These are phyloP conservation scores for Beverwykella pulmonaria DNA, from an alignment of 495 filamentous ascomycete genomes.

Conservation along the genomic window DNA sequence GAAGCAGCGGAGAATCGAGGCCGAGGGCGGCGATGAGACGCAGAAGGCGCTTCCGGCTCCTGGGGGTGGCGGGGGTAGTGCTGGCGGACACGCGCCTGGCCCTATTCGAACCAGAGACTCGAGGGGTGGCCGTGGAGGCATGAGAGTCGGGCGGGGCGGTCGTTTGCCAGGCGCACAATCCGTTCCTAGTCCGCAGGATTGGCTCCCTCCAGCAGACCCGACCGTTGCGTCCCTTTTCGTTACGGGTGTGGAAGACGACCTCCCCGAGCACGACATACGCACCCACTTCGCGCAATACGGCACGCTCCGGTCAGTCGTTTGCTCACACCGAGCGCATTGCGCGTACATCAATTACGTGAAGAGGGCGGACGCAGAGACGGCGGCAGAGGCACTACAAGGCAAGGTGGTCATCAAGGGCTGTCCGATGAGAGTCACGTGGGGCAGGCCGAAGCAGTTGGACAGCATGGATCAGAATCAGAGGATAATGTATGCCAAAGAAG, in stretches of 20 bases:
- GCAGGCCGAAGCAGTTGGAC: conserved; percentile 84
- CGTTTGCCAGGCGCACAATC: conserved; percentile 72
- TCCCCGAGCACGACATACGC: conserved; percentile 87
- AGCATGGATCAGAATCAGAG: conserved; percentile 84
- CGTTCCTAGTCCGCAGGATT: conserved; percentile 79
- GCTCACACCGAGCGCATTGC: conserved; percentile 94
- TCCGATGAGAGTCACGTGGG: conserved; percentile 88
- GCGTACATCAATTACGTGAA: conserved; percentile 93
- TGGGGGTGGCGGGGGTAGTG: conserved; percentile 30
- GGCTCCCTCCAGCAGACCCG: conserved; percentile 75
- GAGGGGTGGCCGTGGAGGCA: conserved; percentile 50
- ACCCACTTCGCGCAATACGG: conserved; percentile 88
- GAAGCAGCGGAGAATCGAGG: conserved; percentile 71
- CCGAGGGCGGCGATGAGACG: conserved; percentile 48
- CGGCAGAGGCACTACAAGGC: conserved; percentile 82
- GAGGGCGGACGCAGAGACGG: conserved; percentile 79
- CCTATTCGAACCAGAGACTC: conserved; percentile 44
- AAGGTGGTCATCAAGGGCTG: conserved; percentile 82
- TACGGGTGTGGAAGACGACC: conserved; percentile 93
- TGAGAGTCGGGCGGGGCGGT: conserved; percentile 51
- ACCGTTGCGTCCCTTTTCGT: conserved; percentile 90
- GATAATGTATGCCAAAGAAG: conserved; percentile 71
- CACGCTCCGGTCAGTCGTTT: conserved; percentile 83
- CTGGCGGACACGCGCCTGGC: conserved; percentile 41
- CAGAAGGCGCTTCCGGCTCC: conserved; percentile 51